These are phyloP conservation scores for Linnemannia zychae DNA, from an alignment of 192 early-diverging fungal species.

Conservation along the genomic window DNA sequence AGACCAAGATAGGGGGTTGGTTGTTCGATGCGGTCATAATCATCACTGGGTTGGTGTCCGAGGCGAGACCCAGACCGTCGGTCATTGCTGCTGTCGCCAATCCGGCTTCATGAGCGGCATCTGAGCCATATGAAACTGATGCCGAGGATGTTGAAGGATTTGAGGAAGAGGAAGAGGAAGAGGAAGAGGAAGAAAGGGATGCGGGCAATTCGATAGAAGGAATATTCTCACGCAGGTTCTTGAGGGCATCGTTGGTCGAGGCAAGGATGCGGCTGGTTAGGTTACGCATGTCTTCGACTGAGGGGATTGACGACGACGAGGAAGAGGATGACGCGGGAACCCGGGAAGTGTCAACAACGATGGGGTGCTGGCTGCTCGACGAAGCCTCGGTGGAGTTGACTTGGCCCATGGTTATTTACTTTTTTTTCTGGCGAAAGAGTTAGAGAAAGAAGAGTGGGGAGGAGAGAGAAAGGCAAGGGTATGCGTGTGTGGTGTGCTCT, in stretches of 20 bases:
- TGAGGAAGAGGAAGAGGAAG: neutral
- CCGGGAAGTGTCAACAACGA: neutral
- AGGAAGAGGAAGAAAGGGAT: conserved; percentile 5
- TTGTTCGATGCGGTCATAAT: neutral
- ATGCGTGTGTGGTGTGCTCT: neutral
- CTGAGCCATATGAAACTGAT: neutral
- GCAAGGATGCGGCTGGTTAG: conserved; percentile 36
- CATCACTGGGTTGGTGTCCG: conserved; percentile 6
- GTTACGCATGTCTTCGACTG: conserved; percentile 44
- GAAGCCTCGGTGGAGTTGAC: conserved; percentile 34
- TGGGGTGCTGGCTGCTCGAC: neutral
- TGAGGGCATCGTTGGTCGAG: conserved; percentile 22
- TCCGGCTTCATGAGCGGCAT: neutral
- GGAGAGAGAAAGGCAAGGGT: neutral
- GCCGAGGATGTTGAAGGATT: neutral
- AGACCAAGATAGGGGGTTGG: conserved; percentile 13
- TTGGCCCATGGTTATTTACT: conserved; percentile 36
- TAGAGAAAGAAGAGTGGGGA: neutral
- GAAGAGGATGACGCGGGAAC: neutral
- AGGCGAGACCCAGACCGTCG: neutral
- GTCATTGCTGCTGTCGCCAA: neutral
- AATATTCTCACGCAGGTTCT: conserved; percentile 46
- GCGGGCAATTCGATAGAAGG: conserved; percentile 25
- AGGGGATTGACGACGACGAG: conserved; percentile 18
- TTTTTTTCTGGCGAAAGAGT: too few species aligned